Evolutionary conservation across 345 rosid genomes (phyloP).

Genomic region (Brassica nigra): DNA sequence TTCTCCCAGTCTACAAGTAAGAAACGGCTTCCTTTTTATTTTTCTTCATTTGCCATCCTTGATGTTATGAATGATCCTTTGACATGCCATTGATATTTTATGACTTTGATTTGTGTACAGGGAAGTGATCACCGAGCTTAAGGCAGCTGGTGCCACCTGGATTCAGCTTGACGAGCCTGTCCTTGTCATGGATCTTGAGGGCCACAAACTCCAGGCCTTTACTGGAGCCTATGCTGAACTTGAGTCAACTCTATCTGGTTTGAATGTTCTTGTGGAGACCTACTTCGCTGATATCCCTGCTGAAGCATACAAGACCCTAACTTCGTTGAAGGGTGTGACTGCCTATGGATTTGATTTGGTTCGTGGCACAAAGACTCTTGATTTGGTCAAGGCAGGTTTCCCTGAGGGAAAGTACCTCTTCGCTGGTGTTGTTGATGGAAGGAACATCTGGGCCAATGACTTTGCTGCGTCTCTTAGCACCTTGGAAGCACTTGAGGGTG

Average conservation of each 20-base stretch:
- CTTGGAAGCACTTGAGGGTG: constrained; percentile 61
- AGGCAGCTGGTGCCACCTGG: constrained; percentile 96
- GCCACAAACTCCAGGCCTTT: constrained; percentile 80
- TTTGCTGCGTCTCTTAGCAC: constrained; percentile 74
- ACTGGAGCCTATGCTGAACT: constrained; percentile 74
- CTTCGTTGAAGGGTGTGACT: constrained; percentile 86
- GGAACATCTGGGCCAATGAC: constrained; percentile 99
- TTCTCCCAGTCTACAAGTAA: constrained; percentile 90
- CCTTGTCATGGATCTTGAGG: constrained; percentile 89
- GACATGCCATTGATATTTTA: constrained; percentile 2
- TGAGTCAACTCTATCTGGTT: constrained; percentile 80
- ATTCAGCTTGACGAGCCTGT: constrained; percentile 96
- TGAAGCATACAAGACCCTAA: constrained; percentile 77
- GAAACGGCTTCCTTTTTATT: too few species aligned
- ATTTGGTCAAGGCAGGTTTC: constrained; percentile 76
- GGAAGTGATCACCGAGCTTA: constrained; percentile 90
- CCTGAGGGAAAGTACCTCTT: constrained; percentile 84
- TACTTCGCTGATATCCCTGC: constrained; percentile 95
- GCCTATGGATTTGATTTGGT: constrained; percentile 86
- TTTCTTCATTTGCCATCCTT: too few species aligned
- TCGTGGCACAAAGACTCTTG: constrained; percentile 87
- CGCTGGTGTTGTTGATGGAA: constrained; percentile 97
- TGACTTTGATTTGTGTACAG: constrained; percentile 45
- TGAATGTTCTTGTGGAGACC: constrained; percentile 84
- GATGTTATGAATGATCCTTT: constrained; percentile 2